These are phyloP conservation scores for Calonectria pauciramosa DNA, from an alignment of 2,329 filamentous ascomycete genomes.

Conservation along the genomic window DNA sequence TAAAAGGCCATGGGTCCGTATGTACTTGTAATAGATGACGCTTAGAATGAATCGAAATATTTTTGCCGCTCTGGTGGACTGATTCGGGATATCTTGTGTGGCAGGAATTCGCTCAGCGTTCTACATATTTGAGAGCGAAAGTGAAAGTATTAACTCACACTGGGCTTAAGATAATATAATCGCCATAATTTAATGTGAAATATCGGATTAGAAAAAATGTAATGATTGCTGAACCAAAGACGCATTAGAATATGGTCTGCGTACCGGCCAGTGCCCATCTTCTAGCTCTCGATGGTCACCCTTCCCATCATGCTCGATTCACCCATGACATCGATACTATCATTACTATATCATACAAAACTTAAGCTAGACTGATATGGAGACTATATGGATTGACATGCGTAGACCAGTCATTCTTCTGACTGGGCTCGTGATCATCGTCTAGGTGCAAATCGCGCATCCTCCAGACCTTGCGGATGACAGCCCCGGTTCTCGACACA, in stretches of 20 bases:
- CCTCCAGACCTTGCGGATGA: slow-evolving; percentile 63
- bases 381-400: slow-evolving; percentile 46
- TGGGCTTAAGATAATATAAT: too few relatives aligned
- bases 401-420: slow-evolving; percentile 43
- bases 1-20: too few relatives aligned
- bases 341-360: background rate
- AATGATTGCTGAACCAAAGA: too few relatives aligned
- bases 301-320: background rate
- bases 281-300: background rate
- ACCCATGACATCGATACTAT: background rate
- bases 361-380: slow-evolving; percentile 44
- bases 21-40: too few relatives aligned
- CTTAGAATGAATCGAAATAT: too few relatives aligned
- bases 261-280: background rate
- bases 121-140: too few relatives aligned
- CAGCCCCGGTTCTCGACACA: slow-evolving; percentile 58
- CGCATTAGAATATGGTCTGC: background rate
- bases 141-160: too few relatives aligned
- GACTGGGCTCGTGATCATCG: slow-evolving; percentile 2
- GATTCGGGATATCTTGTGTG: too few relatives aligned
- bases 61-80: too few relatives aligned
- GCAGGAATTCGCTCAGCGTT: too few relatives aligned
- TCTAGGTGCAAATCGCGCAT: slow-evolving; percentile 52
- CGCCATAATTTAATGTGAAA: too few relatives aligned
- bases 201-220: too few relatives aligned